Base-by-base conservation (phyloP, 192 early-diverging fungal species). In the Podila clonocystis region DNA sequence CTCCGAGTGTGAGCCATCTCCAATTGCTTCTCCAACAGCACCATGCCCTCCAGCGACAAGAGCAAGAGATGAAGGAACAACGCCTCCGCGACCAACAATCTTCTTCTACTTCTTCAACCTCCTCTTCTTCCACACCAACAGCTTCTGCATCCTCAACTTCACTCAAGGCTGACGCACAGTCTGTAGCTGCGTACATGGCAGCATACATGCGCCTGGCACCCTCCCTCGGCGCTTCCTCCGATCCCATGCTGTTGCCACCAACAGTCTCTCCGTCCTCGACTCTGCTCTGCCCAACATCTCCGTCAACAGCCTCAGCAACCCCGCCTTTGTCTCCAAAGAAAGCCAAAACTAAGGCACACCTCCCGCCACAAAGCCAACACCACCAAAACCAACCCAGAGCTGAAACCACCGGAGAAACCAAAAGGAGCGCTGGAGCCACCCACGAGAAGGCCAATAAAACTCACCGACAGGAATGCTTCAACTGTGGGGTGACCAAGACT, bases 401-500 rank as follows among this genome's bases (percentile, higher is more conserved):
- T 26, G 22, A 55, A 3, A 55, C 52, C 52, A 0, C 22, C 24
- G 22, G 52, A 24, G 52, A 55, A 61, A 11, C 30, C 59, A 61
- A 61, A 17, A 61, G 30, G 15, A 30, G 29, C 26, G 26, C 26
- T 26, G 30, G 30, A 61, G 30, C 59, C 50, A 29, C 8, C 50
- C n/a, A 55, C 72, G 31, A 49, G 26, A 15, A 41, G 33, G 20
- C 62, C 34, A 33, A 67, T 2, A 31, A 57, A 19, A 66, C 30
- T 34, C 76, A 66, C 45, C 76, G 77, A 12, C 77, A 80, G 50
- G 76, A 80, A 62, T 94, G 93, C 67, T 86, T 85, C 69, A 93
- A 93, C 66, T 93, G 92, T 63, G 90, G 89, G 30, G 90, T 91
- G 4, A 97, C 93, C 15, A 94, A 91, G 48, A 99, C 97, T 52